Evolutionary conservation across 306 rosid genomes (phyloP), one percentile per base, ranked within the genome.

Genomic region (Herpetospermum pedunculosum): DNA sequence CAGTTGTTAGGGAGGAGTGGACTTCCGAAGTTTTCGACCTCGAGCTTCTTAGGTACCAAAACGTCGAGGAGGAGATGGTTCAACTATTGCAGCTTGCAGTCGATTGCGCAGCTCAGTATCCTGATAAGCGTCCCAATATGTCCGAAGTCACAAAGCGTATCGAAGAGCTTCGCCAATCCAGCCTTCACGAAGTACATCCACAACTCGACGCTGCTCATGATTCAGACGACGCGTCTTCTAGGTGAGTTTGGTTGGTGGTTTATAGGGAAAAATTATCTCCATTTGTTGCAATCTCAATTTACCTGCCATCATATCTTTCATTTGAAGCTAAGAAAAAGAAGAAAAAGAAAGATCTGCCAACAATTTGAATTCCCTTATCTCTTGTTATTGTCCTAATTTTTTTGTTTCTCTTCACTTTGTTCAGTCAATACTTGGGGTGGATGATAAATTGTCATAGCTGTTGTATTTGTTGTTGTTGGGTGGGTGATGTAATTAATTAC

Each of bases 1-100:
- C 88, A 60, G 79, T 84, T 3, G 88, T 84, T 1, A 76, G 81
- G 18, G 88, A 84, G 54, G 85, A 84, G 60, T 84, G 88, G 88
- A 84, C 88, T 3, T 77, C 85, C 0, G 88, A 84, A 72, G 88
- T 84, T 68, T 84, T 84, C 13, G 88, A 84, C 74, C 82, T 82
- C 21, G 88, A 84, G 59, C 88, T 84, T 38, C 80, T 84, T 29
- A 70, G 88, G 75, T 82, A 84, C 85, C 85, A 84, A 38, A 82
- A 82, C 23, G 81, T 80, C 0, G 84, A 82, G 72, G 88, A 82
- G 54, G 85, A 79, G 76, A 84, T 84, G 88, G 88, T 84, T 60
- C 88, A 84, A 55, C 75, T 84, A 23, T 75, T 84, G 82, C 88
- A 84, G 55, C 88, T 84, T 70, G 88, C 88, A 5, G 81, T 84